Conservation (phyloP, 1,284 basidiomycete species). For the Cystobasidium pallidum region DNA sequence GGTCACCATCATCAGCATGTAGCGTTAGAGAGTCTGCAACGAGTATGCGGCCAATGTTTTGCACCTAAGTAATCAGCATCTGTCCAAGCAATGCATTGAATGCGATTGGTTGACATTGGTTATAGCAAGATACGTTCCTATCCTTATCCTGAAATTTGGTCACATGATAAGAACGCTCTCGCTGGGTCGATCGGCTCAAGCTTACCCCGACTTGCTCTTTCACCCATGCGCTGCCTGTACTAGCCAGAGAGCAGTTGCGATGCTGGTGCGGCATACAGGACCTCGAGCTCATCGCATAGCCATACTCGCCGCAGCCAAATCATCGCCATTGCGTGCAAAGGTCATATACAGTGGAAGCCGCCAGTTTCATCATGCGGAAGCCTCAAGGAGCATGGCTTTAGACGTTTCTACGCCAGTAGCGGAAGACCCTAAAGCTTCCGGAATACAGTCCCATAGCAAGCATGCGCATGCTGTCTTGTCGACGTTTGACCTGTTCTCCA, state of each 20-base stretch:
- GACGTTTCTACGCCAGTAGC: neutral
- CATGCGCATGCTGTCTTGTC: slow-evolving; percentile 40
- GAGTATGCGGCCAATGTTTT: no score
- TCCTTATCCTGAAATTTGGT: slow-evolving; percentile 24
- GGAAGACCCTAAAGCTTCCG: neutral
- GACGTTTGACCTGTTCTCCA: slow-evolving; percentile 77
- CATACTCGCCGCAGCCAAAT: neutral
- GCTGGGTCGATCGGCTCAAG: neutral
- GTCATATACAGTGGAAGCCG: neutral
- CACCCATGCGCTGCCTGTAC: slow-evolving; percentile 7
- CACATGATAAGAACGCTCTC: neutral
- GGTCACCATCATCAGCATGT: neutral
- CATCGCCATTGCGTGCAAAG: neutral
- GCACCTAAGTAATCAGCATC: no score
- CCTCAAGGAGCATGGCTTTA: neutral
- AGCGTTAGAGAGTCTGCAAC: neutral
- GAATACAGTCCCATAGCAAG: slow-evolving; percentile 40
- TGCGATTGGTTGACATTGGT: no score
- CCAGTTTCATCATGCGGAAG: neutral
- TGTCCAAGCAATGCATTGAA: no score
- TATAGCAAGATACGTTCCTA: neutral
- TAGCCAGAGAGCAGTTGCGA: neutral
- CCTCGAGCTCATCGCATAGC: neutral
- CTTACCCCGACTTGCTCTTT: slow-evolving; percentile 8
- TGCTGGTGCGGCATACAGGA: neutral